These are phyloP conservation scores for Tetraselmis chui DNA, from an alignment of 139 green algal species.

Conservation along the genomic window DNA sequence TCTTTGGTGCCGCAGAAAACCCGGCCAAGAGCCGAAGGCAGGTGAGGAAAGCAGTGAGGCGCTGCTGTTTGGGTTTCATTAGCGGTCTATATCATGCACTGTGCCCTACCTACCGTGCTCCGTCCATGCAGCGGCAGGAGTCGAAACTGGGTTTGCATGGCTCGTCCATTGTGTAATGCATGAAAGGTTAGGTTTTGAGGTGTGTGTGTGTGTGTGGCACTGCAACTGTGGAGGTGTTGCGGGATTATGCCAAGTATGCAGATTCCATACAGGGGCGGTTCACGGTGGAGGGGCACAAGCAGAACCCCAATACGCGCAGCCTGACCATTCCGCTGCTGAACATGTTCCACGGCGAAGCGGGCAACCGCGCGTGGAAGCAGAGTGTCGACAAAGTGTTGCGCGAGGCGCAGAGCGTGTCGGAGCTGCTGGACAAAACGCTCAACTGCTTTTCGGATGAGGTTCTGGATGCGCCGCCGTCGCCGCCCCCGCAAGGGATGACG, in stretches of 20 bases:
- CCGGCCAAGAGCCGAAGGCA: constrained; percentile 48
- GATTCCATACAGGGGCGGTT: constrained; percentile 56
- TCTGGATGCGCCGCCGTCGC: constrained; percentile 41
- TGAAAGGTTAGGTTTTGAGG: no score
- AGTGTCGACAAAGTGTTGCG: constrained; percentile 36
- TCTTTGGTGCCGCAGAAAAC: constrained; percentile 62
- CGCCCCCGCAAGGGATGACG: neutral
- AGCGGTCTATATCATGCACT: no score
- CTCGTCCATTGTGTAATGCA: no score
- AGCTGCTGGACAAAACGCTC: constrained; percentile 37
- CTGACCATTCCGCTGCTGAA: constrained; percentile 75
- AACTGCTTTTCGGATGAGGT: constrained; percentile 29
- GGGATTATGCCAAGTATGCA: constrained; percentile 61
- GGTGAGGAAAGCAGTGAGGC: no score
- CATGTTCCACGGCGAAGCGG: constrained; percentile 68
- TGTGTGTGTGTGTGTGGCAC: no score
- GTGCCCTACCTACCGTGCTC: no score
- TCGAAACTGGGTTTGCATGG: no score
- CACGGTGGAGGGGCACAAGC: constrained; percentile 34
- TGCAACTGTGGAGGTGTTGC: constrained; percentile 53
- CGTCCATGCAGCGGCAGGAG: no score
- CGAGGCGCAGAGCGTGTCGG: constrained; percentile 12
- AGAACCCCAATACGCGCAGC: constrained; percentile 49
- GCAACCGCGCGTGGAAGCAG: constrained; percentile 39
- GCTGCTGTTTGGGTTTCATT: no score